phyloP scores from a whole-genome alignment of 306 rosid genomes.

The Gillenia trifoliata region DNA sequence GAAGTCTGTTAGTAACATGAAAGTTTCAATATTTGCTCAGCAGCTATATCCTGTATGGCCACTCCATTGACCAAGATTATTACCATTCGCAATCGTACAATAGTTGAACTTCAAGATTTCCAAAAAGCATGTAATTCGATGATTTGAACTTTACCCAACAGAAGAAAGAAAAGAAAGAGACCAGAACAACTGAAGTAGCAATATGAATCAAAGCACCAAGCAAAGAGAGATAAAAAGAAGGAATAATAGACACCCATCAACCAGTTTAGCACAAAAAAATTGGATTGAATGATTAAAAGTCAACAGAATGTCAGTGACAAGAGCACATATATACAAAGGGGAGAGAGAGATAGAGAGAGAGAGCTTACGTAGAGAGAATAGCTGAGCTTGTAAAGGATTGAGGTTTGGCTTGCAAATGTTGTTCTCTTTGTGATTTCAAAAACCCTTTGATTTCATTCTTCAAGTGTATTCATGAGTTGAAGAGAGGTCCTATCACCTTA shows the following conservation, averaged over 20 bases:
- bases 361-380: slow-evolving; percentile 11
- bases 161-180: background rate
- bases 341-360: background rate
- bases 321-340: background rate
- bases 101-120: background rate
- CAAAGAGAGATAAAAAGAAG: too few species aligned
- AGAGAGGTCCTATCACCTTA: too few species aligned
- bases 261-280: background rate
- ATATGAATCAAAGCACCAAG: too few species aligned
- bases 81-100: background rate
- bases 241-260: too few species aligned
- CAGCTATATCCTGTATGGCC: background rate
- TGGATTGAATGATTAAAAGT: background rate
- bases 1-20: background rate
- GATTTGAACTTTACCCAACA: background rate
- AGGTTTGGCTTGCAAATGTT: too few species aligned
- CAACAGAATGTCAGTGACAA: background rate
- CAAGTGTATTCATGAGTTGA: too few species aligned
- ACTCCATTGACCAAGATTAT: background rate
- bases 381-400: background rate
- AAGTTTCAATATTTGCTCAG: background rate
- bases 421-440: too few species aligned
- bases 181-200: too few species aligned
- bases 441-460: too few species aligned
- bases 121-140: too few species aligned